Evolutionary conservation across 495 filamentous ascomycete genomes (phyloP), one percentile per base, ranked within the genome.

Genomic region (Staphylotrichum longicolle): DNA sequence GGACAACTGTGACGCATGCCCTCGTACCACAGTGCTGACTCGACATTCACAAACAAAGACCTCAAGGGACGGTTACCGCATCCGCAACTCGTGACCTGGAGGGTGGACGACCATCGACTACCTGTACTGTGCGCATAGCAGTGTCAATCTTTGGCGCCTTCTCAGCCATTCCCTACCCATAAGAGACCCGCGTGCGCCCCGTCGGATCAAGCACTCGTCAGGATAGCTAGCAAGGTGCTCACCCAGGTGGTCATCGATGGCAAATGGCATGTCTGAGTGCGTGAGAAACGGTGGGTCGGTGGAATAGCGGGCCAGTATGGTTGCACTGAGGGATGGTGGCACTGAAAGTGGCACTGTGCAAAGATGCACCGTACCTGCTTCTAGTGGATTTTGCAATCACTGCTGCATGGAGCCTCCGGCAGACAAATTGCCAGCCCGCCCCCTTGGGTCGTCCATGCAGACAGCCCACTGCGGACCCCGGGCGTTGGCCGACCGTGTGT

Each of bases 21-120:
- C 20, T 27, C 20, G 20, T 27, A 27, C 20, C 20, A 27, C 20
- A 27, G 20, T 27, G 20, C 20, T 27, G 20, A 27, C 20, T 27
- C 20, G 20, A 27, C 20, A 27, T 27, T 27, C 20, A 27, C 20
- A 27, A 27, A 27, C 20, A 27, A 27, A 27, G 20, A 27, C 20
- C 1, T 27, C 20, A 27, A 27, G 20, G 20, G 20, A 27, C 20
- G 20, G 20, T 27, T 27, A 27, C 20, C 20, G 20, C 20, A 27
- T 27, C 20, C 46, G 41, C 40, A 20, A 46, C 50, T 34, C 50
- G 50, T 53, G 50, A 53, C 33, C 39, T 42, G 52, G 39, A 37
- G 12, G 5, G 3, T 9, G 14, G 35, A n/a, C 14, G 44, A 6
- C 2, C 6, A 10, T 10, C 37, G 37, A 39, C 20, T 27, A 27